Evolutionary conservation across 148 eudicot genomes (phyloP).

Genomic region (Salicornia ramosissima): DNA sequence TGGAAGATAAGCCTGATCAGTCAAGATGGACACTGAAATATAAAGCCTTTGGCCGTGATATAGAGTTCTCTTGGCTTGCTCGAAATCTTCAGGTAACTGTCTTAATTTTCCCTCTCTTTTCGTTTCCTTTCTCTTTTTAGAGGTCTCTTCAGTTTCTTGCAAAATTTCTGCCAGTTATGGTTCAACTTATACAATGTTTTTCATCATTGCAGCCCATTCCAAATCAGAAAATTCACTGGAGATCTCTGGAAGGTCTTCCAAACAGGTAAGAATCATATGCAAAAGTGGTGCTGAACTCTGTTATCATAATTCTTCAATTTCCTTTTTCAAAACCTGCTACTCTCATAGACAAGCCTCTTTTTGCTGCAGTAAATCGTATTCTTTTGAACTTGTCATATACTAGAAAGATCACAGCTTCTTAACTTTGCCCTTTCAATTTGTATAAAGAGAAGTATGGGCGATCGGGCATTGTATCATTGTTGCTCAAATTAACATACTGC

Average conservation of each 20-base stretch:
- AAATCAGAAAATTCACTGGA: slow-evolving; percentile 95
- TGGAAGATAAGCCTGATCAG: slow-evolving; percentile 80
- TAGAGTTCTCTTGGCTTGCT: slow-evolving; percentile 96
- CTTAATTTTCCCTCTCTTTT: not conserved
- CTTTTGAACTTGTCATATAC: too few species aligned
- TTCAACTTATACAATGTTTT: slow-evolving; percentile 5
- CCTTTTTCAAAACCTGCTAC: not conserved
- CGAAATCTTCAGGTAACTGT: slow-evolving; percentile 98
- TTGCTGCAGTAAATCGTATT: not conserved
- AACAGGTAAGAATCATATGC: slow-evolving; percentile 49
- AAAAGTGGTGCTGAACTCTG: not conserved
- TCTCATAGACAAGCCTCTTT: not conserved
- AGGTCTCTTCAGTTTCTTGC: not conserved
- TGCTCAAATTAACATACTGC: not conserved
- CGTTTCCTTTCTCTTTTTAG: not conserved
- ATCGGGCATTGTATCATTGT: not conserved
- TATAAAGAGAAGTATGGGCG: too few species aligned
- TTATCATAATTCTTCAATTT: not conserved
- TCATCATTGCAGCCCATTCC: slow-evolving; percentile 66
- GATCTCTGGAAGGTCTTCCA: slow-evolving; percentile 92
- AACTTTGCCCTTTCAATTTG: too few species aligned
- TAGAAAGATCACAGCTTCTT: too few species aligned
- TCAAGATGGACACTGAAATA: slow-evolving; percentile 87
- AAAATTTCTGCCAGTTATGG: not conserved
- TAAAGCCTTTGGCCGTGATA: slow-evolving; percentile 81